Conservation (phyloP, 768 basidiomycete genomes). For the Russula earlei region DNA sequence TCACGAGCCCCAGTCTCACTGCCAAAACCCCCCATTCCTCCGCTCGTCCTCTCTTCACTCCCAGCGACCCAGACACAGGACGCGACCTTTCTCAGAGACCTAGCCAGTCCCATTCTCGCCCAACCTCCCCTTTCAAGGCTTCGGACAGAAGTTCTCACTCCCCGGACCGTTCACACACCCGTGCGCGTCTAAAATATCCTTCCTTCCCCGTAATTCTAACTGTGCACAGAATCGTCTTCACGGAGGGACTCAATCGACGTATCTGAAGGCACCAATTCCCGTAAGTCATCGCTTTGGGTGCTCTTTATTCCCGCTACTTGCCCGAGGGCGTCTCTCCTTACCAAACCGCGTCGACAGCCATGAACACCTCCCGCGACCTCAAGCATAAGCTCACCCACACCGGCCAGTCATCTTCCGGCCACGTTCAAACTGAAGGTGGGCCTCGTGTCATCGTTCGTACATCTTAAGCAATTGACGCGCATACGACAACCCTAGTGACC, state of each 20-base stretch:
- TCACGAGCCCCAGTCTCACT: constrained; percentile 32
- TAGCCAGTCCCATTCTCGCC: constrained; percentile 38
- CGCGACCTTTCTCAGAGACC: constrained; percentile 27
- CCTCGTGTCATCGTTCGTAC: constrained; percentile 17
- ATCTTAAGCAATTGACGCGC: constrained; percentile 12
- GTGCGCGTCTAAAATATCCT: constrained; percentile 4
- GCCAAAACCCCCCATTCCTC: constrained; percentile 19
- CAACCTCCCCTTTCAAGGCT: constrained; percentile 60
- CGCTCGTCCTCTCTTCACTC: constrained; percentile 17
- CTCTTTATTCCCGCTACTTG: neutral
- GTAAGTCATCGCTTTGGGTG: constrained; percentile 4
- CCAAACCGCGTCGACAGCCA: constrained; percentile 3
- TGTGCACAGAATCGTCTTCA: constrained; percentile 11
- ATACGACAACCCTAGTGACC: constrained; percentile 14
- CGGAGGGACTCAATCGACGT: constrained; percentile 13
- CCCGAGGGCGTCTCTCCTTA: neutral
- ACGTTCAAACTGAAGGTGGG: constrained; percentile 16
- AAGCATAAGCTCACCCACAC: constrained; percentile 14
- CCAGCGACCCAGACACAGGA: constrained; percentile 20
- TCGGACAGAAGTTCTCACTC: constrained; percentile 46
- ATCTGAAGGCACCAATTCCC: constrained; percentile 11
- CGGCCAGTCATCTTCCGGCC: constrained; percentile 13
- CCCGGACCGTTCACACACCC: constrained; percentile 20
- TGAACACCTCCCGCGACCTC: constrained; percentile 14
- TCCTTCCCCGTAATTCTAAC: neutral